phyloP scores from a whole-genome alignment of 2,329 filamentous ascomycete genomes.

The Whalleya microplaca region DNA sequence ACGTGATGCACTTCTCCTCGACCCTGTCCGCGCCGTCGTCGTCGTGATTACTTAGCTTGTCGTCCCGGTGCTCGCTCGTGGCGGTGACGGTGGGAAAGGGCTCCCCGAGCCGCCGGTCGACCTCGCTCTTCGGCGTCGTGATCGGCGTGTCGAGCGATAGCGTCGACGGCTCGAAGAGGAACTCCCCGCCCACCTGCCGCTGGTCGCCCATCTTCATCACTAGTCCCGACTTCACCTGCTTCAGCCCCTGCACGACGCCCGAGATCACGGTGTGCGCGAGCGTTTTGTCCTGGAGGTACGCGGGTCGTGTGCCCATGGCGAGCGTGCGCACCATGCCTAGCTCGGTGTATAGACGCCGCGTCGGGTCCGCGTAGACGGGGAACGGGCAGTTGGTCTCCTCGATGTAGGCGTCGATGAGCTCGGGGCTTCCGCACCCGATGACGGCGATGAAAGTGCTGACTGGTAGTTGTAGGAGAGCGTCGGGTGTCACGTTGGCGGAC shows the following conservation, averaged over 20 bases:
- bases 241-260: constrained; percentile 63
- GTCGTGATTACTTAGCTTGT: constrained; percentile 4
- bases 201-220: constrained; percentile 67
- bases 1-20: constrained; percentile 66
- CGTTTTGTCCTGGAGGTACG: constrained; percentile 62
- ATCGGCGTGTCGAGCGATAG: constrained; percentile 48
- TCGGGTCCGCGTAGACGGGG: constrained; percentile 79
- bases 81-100: too few species aligned
- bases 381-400: constrained; percentile 67
- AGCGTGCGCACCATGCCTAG: constrained; percentile 72
- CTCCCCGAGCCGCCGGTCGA: constrained; percentile 16
- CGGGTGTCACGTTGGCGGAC: constrained; percentile 58
- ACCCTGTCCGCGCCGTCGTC: constrained; percentile 16
- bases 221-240: constrained; percentile 59
- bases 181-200: constrained; percentile 75
- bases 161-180: constrained; percentile 66
- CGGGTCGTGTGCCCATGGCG: constrained; percentile 61
- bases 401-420: constrained; percentile 69
- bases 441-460: constrained; percentile 67
- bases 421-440: constrained; percentile 72
- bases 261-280: constrained; percentile 53
- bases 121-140: constrained; percentile 42
- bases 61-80: constrained; percentile 10
- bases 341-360: constrained; percentile 64
- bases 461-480: constrained; percentile 53